Conservation (phyloP, 164 flowering plant species). For the Vitis amurensis region DNA sequence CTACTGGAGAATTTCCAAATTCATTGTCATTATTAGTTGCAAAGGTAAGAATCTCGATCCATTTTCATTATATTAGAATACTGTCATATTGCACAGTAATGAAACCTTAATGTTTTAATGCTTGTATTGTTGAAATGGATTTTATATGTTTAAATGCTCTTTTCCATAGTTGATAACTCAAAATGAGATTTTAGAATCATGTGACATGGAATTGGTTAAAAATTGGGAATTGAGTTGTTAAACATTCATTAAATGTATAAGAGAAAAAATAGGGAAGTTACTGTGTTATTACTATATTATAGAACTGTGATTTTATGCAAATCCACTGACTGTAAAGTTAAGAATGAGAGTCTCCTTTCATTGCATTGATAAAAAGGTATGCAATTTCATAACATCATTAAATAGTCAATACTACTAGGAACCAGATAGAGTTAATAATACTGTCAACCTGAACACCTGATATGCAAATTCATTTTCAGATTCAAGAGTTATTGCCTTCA, state of each 20-base stretch:
- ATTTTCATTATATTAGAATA: neutral
- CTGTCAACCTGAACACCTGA: too few relatives aligned
- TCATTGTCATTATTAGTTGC: slow-evolving; percentile 67
- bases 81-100: neutral
- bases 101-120: neutral
- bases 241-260: neutral
- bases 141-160: too few relatives aligned
- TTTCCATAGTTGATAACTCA: too few relatives aligned
- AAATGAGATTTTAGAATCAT: neutral
- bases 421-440: too few relatives aligned
- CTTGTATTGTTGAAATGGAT: neutral
- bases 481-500: too few relatives aligned
- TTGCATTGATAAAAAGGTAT: too few relatives aligned
- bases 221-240: neutral
- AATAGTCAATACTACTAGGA: too few relatives aligned
- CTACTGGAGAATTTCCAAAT: slow-evolving; percentile 88
- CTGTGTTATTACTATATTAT: neutral
- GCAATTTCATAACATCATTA: too few relatives aligned
- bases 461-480: too few relatives aligned
- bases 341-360: too few relatives aligned
- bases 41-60: slow-evolving; percentile 54
- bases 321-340: too few relatives aligned
- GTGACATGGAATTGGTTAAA: neutral
- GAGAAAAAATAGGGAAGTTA: neutral
- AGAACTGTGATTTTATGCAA: too few relatives aligned